Base-by-base conservation (phyloP, 768 basidiomycete species). In the Suillus paluster region DNA sequence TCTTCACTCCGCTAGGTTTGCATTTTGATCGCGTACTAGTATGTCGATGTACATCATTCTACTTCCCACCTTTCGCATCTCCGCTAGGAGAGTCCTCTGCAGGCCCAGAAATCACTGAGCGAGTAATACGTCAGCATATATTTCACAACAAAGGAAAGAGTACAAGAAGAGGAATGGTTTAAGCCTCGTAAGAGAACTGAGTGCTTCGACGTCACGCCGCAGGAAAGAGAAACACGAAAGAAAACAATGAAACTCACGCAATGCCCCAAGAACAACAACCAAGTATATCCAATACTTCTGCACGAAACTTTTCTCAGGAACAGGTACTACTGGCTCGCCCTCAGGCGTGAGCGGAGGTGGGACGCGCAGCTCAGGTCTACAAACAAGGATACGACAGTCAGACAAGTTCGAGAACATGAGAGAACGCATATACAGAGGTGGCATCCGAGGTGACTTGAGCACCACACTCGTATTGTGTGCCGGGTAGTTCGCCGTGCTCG, bases 231-330 rank as follows among this genome's bases (percentile, higher is more conserved):
- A 23, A 38, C 12, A 45, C 44, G 45, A 46, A 6, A 6, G 23
- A 25, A 25, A 25, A 17, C 10, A 23, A 25, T 19, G 41, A 14
- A 58, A 83, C 88, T 74, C 70, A 91, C 89, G 58, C 19, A 90
- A 68, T 48, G 86, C 83, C 19, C 90, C 69, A 11, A 89, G 73
- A 48, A 84, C 73, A 4, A 86, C 81, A 45, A 82, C 77, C 41
- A 93, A 83, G 68, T 94, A 95, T 74, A 95, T 80, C 95, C 95
- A 96, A 74, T 96, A 96, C 72, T 95, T 95, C 69, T 93, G 90
- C 45, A 95, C 60, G 74, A 95, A 93, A 12, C 86, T 78, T 74
- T 94, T 91, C 70, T 96, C 92, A 0, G 83, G 82, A 38, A 78
- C 71, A 0, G 87, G 84, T 61, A 80, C 72, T 25, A 90, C 78